A percentile compares a stretch with the other conserved stretches of the same genome.
Evolutionary conservation across 1,284 basidiomycete species (phyloP).

Genomic region (Singerocomus inundabilis): DNA sequence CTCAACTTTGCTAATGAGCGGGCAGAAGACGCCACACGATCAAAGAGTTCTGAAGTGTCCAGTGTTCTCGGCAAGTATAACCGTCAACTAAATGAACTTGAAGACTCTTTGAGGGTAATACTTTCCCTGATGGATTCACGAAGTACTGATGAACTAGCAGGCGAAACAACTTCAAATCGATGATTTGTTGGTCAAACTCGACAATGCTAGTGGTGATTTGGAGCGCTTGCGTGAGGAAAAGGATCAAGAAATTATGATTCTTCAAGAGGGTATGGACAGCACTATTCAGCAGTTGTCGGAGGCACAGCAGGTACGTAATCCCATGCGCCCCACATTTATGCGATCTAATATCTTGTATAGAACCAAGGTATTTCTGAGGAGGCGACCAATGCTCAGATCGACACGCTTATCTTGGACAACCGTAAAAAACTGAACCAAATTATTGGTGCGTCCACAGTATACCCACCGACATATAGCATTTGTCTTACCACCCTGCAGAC

Average conservation of each 20-base stretch:
- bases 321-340: neutral
- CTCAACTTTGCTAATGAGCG: conserved; percentile 97
- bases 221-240: conserved; percentile 90
- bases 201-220: conserved; percentile 72
- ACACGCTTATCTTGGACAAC: conserved; percentile 95
- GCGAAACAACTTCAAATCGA: conserved; percentile 94
- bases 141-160: conserved; percentile 41
- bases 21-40: conserved; percentile 89
- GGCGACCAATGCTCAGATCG: conserved; percentile 93
- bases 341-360: conserved; percentile 38
- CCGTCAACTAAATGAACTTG: conserved; percentile 92
- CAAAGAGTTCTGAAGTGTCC: conserved; percentile 93
- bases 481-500: conserved; percentile 48
- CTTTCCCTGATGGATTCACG: neutral
- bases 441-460: conserved; percentile 61
- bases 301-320: conserved; percentile 66
- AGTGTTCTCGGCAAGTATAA: conserved; percentile 91
- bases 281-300: conserved; percentile 91
- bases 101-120: conserved; percentile 87
- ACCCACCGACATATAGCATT: neutral
- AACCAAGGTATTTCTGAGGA: conserved; percentile 83
- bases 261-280: conserved; percentile 95
- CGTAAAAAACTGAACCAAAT: conserved; percentile 98
- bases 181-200: conserved; percentile 79
- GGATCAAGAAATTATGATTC: conserved; percentile 93